Evolutionary conservation across 1,139 yeast genomes (phyloP).

Genomic region (Yamadazyma dushanensis): DNA sequence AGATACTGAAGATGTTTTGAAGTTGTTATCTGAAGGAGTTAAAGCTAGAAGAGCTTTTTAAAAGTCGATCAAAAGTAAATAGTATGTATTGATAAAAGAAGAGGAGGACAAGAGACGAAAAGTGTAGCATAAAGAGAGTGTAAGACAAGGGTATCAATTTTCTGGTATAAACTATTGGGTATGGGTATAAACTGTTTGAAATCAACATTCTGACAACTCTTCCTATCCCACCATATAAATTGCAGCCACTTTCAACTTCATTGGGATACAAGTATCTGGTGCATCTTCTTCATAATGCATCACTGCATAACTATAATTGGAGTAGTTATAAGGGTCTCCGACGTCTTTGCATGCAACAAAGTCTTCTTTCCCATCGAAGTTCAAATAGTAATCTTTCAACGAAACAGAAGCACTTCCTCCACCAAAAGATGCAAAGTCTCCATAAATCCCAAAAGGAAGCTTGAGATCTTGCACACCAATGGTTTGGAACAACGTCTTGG

Average conservation of each 20-base stretch:
- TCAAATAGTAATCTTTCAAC: constrained; percentile 19
- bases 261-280: constrained; percentile 21
- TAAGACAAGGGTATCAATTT: no score
- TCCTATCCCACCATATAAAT: constrained; percentile 8
- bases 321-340: constrained; percentile 44
- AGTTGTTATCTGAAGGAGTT: constrained; percentile 74
- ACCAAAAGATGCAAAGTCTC: constrained; percentile 16
- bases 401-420: constrained; percentile 13
- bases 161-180: no score
- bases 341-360: constrained; percentile 44
- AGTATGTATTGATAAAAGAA: neutral
- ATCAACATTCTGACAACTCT: neutral
- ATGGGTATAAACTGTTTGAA: no score
- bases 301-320: constrained; percentile 27
- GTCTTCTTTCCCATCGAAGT: constrained; percentile 29
- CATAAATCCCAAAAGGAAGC: constrained; percentile 8
- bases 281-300: constrained; percentile 9
- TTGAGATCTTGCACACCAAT: constrained; percentile 1
- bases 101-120: neutral
- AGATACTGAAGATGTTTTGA: constrained; percentile 71
- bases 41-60: constrained; percentile 62
- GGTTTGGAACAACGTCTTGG: constrained; percentile 4
- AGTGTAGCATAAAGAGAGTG: no score
- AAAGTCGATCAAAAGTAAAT: neutral
- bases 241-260: constrained; percentile 17